Evolutionary conservation across 2,329 filamentous ascomycete genomes (phyloP).

Genomic region (Didymella sp.): DNA sequence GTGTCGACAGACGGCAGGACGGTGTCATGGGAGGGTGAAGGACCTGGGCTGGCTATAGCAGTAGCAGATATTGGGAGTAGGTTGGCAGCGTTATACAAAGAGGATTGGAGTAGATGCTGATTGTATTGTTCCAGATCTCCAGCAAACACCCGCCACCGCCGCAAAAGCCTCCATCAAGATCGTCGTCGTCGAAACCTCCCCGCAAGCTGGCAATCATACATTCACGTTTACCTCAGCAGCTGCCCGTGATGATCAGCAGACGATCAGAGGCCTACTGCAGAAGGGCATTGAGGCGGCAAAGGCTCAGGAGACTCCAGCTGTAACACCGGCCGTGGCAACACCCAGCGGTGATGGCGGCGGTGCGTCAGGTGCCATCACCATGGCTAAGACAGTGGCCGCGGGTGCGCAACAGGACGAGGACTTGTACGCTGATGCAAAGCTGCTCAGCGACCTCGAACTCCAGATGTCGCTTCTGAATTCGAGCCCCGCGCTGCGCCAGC

Average conservation of each 20-base stretch:
- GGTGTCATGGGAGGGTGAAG: constrained; percentile 81
- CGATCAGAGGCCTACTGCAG: constrained; percentile 82
- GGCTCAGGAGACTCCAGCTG: constrained; percentile 49
- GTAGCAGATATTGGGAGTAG: constrained; percentile 83
- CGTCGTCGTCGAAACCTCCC: constrained; percentile 71
- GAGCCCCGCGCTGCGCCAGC: constrained; percentile 76
- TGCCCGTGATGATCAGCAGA: constrained; percentile 83
- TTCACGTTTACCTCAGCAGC: constrained; percentile 88
- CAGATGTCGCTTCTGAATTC: constrained; percentile 89
- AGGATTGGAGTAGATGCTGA: constrained; percentile 5
- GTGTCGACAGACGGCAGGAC: constrained; percentile 75
- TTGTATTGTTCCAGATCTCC: constrained; percentile 69
- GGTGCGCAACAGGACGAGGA: constrained; percentile 59
- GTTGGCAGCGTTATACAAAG: constrained; percentile 38
- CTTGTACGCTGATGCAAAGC: constrained; percentile 80
- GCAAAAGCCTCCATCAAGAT: constrained; percentile 95
- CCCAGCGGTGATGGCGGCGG: constrained; percentile 25
- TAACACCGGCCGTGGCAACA: constrained; percentile 38
- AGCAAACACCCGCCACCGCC: constrained; percentile 88
- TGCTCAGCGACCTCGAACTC: constrained; percentile 79
- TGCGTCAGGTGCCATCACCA: constrained; percentile 73
- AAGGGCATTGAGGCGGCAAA: constrained; percentile 76
- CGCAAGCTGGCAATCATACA: constrained; percentile 73
- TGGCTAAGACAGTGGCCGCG: constrained; percentile 69
- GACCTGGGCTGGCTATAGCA: constrained; percentile 68